These are phyloP conservation scores for Boletus putidus DNA, from an alignment of 1,284 basidiomycete species.

Conservation along the genomic window DNA sequence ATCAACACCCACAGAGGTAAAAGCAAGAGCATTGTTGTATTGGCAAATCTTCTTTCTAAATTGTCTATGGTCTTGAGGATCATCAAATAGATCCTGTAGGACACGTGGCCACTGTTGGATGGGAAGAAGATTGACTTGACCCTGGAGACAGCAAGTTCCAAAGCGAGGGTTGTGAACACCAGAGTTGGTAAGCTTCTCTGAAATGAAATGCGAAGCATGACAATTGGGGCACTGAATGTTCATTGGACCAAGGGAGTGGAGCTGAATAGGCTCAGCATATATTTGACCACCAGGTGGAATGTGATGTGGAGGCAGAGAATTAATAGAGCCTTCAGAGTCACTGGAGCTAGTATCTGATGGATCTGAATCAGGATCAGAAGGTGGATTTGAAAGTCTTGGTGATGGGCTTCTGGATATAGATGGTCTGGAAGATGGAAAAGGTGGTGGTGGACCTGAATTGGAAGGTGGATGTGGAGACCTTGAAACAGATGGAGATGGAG, in stretches of 20 bases:
- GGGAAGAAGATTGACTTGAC: constrained; percentile 28
- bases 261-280: constrained; percentile 6
- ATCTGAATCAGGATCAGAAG: not conserved
- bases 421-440: no score
- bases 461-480: no score
- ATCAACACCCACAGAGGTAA: constrained; percentile 41
- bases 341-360: no score
- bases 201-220: constrained; percentile 25
- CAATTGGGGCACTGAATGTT: constrained; percentile 26
- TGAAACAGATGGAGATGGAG: no score
- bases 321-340: no score
- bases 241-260: constrained; percentile 21
- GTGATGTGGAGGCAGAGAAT: no score
- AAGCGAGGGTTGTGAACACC: constrained; percentile 11
- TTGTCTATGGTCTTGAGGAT: constrained; percentile 5
- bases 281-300: constrained; percentile 7
- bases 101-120: constrained; percentile 20
- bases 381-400: no score
- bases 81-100: constrained; percentile 26
- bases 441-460: no score
- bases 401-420: no score
- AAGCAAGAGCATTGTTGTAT: constrained; percentile 44
- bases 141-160: constrained; percentile 33
- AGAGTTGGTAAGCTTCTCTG: constrained; percentile 20
- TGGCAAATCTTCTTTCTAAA: constrained; percentile 36